Base-by-base conservation (phyloP, 1,139 yeast genomes). In the Diutina scorzettiae region DNA sequence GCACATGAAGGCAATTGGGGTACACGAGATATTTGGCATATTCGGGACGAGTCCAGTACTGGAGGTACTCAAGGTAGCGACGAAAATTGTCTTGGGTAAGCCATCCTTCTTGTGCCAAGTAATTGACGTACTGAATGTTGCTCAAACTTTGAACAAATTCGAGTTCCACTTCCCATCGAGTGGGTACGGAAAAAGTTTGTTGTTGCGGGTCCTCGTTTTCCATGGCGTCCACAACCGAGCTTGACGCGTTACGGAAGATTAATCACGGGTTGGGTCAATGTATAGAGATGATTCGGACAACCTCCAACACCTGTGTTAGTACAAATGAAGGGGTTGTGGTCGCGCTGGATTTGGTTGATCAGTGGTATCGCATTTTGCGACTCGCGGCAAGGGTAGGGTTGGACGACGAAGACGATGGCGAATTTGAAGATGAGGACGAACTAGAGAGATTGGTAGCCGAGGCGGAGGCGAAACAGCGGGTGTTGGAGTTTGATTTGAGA, bases 121-220 rank as follows among this genome's bases (percentile, higher is more conserved):
- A 81, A 52, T 79, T 77, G 45, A 84, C 64, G 51, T 84, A 83
- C 57, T 78, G 87, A 37, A 85, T 78, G 55, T 83, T 84, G 17
- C 89, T 76, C 41, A 83, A 65, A n/a, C 89, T 77, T 58, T 83
- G 95, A 5, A 83, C 85, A 57, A 83, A 84, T 63, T 82, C 94
- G 28, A 82, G 67, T 53, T 82, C 94, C 28, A 82, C 76, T 52
- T 83, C 94, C 84, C 89, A 83, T 49, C 93, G 59, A 9, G 82
- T 73, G 12, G 93, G 91, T 23, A 80, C 29, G n/a, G 39, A 34
- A 34, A 34, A 34, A 34, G 27, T 34, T 34, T 34, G 39, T 34
- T 34, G 39, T 21, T n/a, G n/a, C 3, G 4, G 21, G 16, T 20
- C 14, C 25, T 23, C 23, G 39, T 16, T 34, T 6, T 19, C 39